Conservation (phyloP, 345 rosid species). For the Mangifera indica region DNA sequence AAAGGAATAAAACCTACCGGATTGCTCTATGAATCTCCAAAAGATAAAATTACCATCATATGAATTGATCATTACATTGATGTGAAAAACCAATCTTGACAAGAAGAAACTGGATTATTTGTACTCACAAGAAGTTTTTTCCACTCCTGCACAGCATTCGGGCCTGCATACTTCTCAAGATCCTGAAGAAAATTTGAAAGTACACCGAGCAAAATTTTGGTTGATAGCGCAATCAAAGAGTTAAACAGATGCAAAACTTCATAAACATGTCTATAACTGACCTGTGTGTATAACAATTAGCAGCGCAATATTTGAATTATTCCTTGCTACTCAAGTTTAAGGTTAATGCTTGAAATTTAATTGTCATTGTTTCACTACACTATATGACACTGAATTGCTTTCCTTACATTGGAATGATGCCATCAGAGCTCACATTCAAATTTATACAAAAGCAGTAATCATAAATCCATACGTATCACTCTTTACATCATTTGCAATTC, state of each 20-base stretch:
- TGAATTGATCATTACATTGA: not conserved
- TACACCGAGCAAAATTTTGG: not conserved
- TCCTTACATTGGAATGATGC: not conserved
- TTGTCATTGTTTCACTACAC: too few relatives aligned
- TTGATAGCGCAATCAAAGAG: not conserved
- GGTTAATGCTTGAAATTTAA: not conserved
- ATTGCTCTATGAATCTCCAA: not conserved
- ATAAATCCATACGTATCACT: not conserved
- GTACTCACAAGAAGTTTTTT: conserved; percentile 73
- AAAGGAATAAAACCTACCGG: not conserved
- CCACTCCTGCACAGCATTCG: conserved; percentile 76
- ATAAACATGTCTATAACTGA: not conserved
- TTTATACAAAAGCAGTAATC: not conserved
- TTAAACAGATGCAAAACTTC: not conserved
- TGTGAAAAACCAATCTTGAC: conserved; percentile 15
- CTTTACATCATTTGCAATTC: too few relatives aligned
- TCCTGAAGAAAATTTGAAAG: conserved; percentile 46
- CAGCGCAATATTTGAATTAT: too few relatives aligned
- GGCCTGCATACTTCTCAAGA: conserved; percentile 81
- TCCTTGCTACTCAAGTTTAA: not conserved
- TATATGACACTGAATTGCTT: too few relatives aligned
- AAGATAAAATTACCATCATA: conserved; percentile 1
- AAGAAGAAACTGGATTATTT: conserved; percentile 4
- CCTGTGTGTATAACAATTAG: not conserved
- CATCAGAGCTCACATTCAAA: not conserved